Evolutionary conservation across 164 flowering plant species (phyloP).

Genomic region (Annona squamosa): DNA sequence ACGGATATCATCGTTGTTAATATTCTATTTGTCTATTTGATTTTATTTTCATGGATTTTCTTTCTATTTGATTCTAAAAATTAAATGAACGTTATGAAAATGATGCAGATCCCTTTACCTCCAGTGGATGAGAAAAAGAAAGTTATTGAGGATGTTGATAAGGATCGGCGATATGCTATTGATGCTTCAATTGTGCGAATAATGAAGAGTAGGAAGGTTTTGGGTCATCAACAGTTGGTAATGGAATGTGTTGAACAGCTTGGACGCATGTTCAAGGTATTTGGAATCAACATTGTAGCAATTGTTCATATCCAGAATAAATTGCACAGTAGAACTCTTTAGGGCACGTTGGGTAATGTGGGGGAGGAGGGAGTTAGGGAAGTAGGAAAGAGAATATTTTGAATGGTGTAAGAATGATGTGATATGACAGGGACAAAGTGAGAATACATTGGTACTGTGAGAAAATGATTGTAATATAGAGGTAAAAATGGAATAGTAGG

Average conservation of each 20-base stretch:
- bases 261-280: conserved; percentile 86
- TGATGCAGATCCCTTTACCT: conserved; percentile 67
- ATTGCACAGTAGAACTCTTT: neutral
- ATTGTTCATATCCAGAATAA: neutral
- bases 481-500: no score
- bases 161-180: conserved; percentile 86
- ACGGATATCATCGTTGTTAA: neutral
- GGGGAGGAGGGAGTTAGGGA: no score
- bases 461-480: no score
- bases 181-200: conserved; percentile 94
- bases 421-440: no score
- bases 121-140: conserved; percentile 88
- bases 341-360: neutral
- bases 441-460: no score
- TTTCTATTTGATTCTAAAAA: neutral
- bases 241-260: conserved; percentile 90
- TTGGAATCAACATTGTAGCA: neutral
- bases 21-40: neutral
- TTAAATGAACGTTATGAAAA: conserved; percentile 4
- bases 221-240: conserved; percentile 80
- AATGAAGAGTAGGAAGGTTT: conserved; percentile 89
- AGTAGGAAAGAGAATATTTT: no score
- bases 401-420: no score
- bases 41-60: neutral
- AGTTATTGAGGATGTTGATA: conserved; percentile 88